phyloP scores from a whole-genome alignment of 1,284 basidiomycete genomes.

The Peniophora sp. region DNA sequence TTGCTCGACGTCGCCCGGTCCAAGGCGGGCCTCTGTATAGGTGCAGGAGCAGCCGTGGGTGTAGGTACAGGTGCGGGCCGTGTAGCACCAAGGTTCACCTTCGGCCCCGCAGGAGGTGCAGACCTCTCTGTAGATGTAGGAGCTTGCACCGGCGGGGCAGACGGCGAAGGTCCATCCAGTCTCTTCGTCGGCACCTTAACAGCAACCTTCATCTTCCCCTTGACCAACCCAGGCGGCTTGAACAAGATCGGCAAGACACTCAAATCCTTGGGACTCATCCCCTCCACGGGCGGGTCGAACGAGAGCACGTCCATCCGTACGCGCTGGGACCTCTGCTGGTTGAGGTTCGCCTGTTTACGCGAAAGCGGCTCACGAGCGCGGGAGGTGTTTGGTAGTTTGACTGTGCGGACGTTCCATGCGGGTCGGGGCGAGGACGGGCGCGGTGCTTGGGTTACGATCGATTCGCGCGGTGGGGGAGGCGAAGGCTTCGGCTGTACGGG shows the following conservation, averaged over 20 bases:
- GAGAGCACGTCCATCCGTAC: constrained; percentile 63
- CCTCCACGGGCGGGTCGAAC: constrained; percentile 69
- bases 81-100: constrained; percentile 35
- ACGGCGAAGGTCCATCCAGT: not conserved
- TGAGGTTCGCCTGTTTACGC: constrained; percentile 35
- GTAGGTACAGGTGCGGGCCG: no score
- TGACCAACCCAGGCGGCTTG: constrained; percentile 31
- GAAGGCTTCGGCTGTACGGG: no score
- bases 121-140: not conserved
- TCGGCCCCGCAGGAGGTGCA: constrained; percentile 19
- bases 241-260: constrained; percentile 70
- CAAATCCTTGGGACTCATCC: constrained; percentile 53
- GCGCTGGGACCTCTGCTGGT: constrained; percentile 28
- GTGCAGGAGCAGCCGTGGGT: no score
- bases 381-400: constrained; percentile 50
- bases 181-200: constrained; percentile 43
- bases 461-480: not conserved
- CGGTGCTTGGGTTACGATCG: constrained; percentile 9
- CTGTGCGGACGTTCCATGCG: constrained; percentile 44
- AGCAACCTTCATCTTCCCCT: constrained; percentile 39
- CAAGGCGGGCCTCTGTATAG: no score
- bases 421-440: constrained; percentile 25
- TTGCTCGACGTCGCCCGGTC: constrained; percentile 10
- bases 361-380: constrained; percentile 34
- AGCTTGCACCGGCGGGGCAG: not conserved